Evolutionary conservation across 208 protist genomes (phyloP).

Genomic region (Giardia muris): DNA sequence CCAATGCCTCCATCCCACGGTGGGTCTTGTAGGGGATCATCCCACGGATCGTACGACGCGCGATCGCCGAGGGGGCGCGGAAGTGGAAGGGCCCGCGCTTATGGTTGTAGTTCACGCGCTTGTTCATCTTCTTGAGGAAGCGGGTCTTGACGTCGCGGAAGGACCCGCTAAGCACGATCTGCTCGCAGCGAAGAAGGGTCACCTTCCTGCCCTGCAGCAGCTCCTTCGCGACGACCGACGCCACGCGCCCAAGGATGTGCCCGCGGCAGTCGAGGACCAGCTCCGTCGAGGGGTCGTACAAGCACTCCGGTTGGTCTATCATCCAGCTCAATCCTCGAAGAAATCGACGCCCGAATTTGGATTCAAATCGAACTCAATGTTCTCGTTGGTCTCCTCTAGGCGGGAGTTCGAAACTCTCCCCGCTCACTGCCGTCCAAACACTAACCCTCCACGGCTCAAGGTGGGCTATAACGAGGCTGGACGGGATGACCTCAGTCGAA

Average conservation of each 20-base stretch:
- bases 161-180: constrained; percentile 21
- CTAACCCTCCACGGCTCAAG: no score
- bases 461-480: no score
- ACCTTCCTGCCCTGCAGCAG: constrained; percentile 22
- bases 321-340: no score
- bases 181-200: constrained; percentile 32
- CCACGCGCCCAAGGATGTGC: constrained; percentile 36
- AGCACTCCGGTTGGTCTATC: neutral
- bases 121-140: constrained; percentile 65
- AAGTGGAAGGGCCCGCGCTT: constrained; percentile 83
- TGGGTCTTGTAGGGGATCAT: constrained; percentile 83
- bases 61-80: constrained; percentile 78
- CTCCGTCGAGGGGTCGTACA: neutral
- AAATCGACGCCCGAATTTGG: no score
- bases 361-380: no score
- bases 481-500: no score
- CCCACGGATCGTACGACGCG: constrained; percentile 74
- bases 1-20: constrained; percentile 56
- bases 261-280: constrained; percentile 32
- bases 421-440: no score
- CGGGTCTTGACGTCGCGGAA: constrained; percentile 33
- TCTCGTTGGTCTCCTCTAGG: no score
- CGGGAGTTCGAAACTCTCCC: no score
- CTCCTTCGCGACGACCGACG: constrained; percentile 34
- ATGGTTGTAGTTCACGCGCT: constrained; percentile 87